These are phyloP conservation scores for Nicotiana otophora DNA, from an alignment of 257 asterid species.

Conservation along the genomic window DNA sequence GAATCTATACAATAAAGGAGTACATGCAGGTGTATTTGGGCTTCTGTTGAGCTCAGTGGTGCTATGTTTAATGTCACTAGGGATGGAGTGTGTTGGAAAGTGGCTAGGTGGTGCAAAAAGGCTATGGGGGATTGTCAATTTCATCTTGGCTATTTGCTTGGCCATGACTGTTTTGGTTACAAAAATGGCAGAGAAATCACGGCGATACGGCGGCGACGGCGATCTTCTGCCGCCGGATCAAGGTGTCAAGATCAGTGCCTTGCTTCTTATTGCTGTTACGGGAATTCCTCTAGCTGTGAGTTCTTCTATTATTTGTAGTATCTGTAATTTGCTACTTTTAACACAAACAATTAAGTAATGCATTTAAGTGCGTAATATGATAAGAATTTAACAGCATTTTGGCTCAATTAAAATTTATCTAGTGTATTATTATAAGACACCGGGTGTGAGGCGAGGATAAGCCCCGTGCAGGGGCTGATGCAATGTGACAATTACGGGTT, in stretches of 20 bases:
- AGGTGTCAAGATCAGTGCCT: constrained; percentile 46
- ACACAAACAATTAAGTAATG: too few species aligned
- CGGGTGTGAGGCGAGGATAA: not conserved
- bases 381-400: too few species aligned
- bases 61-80: constrained; percentile 47
- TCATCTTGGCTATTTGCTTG: constrained; percentile 51
- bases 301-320: not conserved
- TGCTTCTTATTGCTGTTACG: constrained; percentile 46
- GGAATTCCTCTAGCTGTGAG: constrained; percentile 65
- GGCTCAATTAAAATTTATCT: not conserved
- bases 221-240: constrained; percentile 24
- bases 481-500: too few species aligned
- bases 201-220: constrained; percentile 12
- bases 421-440: not conserved
- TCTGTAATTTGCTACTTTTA: not conserved
- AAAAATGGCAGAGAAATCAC: constrained; percentile 37
- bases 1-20: constrained; percentile 25
- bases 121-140: constrained; percentile 55
- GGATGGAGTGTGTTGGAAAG: constrained; percentile 32
- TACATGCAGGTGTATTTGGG: constrained; percentile 63
- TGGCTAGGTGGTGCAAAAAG: constrained; percentile 38
- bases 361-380: too few species aligned
- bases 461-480: too few species aligned
- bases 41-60: constrained; percentile 48
- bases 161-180: constrained; percentile 52